Percentiles rank a stretch among this genome's conserved stretches.
These are phyloP conservation scores for Alternaria panax DNA, from an alignment of 2,329 filamentous ascomycete species.

Conservation along the genomic window DNA sequence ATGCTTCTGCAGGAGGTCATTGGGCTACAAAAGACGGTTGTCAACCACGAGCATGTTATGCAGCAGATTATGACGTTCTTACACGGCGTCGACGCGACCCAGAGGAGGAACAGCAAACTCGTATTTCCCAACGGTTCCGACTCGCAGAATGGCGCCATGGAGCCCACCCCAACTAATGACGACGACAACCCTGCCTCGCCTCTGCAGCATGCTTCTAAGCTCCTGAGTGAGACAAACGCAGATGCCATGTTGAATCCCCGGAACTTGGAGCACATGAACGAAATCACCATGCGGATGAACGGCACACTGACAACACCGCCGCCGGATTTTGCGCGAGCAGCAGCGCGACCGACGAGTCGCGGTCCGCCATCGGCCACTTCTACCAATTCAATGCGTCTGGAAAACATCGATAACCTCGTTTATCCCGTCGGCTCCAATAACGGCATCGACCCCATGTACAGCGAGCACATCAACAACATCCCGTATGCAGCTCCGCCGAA, in stretches of 20 bases:
- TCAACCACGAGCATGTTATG: constrained; percentile 75
- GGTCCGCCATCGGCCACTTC: constrained; percentile 58
- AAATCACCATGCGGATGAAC: constrained; percentile 63
- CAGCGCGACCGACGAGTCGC: constrained; percentile 55
- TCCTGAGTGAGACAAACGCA: constrained; percentile 70
- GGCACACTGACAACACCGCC: constrained; percentile 65
- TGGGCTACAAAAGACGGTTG: constrained; percentile 72
- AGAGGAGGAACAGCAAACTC: constrained; percentile 66
- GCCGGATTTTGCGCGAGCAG: constrained; percentile 60
- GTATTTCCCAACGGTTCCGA: constrained; percentile 47
- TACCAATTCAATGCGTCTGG: constrained; percentile 60
- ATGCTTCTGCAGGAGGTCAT: constrained; percentile 70
- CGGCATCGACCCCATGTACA: constrained; percentile 93
- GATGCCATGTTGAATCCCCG: constrained; percentile 69
- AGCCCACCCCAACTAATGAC: constrained; percentile 55
- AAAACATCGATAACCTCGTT: constrained; percentile 74
- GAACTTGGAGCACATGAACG: constrained; percentile 71
- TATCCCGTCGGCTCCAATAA: constrained; percentile 91
- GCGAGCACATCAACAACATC: constrained; percentile 93
- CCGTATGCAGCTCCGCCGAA: constrained; percentile 81
- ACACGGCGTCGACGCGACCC: constrained; percentile 69
- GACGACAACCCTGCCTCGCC: constrained; percentile 73
- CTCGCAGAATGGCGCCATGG: constrained; percentile 54
- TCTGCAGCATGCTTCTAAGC: constrained; percentile 71
- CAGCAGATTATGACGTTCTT: constrained; percentile 74